Conservation (phyloP, 2,329 filamentous ascomycete genomes). For the Corniculantispora saksenae region DNA sequence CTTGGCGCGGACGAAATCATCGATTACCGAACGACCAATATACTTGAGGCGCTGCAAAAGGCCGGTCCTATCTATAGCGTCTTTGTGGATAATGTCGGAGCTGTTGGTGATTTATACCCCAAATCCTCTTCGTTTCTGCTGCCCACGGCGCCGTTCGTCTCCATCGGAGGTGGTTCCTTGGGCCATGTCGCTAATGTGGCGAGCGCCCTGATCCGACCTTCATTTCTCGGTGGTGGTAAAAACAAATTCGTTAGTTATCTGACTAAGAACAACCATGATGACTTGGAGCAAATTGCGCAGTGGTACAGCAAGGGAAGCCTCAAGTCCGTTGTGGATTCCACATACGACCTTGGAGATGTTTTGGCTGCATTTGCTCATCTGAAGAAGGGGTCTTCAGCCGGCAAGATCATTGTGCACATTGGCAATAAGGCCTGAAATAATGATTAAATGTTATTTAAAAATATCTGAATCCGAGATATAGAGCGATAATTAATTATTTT, state of each 20-base stretch:
- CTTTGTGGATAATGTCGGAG: conserved; percentile 54
- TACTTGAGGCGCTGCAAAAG: conserved; percentile 43
- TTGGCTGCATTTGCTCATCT: conserved; percentile 58
- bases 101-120: conserved; percentile 46
- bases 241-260: conserved; percentile 44
- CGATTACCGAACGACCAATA: conserved; percentile 51
- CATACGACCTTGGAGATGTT: conserved; percentile 57
- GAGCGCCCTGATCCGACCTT: conserved; percentile 31
- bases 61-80: conserved; percentile 48
- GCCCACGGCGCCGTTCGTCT: conserved; percentile 49
- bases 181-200: conserved; percentile 28
- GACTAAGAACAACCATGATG: conserved; percentile 42
- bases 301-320: conserved; percentile 62
- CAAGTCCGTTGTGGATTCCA: conserved; percentile 55
- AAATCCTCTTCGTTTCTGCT: conserved; percentile 51
- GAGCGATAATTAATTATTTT: background rate
- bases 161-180: conserved; percentile 46
- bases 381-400: conserved; percentile 58
- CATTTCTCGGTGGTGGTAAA: conserved; percentile 42
- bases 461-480: background rate
- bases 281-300: conserved; percentile 51
- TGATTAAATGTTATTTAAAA: background rate
- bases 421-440: background rate
- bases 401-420: conserved; percentile 55
- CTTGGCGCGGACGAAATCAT: conserved; percentile 67